Percentiles rank a stretch among this genome's conserved stretches.
These are phyloP conservation scores for Metschnikowia hibisci DNA, from an alignment of 805 yeast species.

Conservation along the genomic window DNA sequence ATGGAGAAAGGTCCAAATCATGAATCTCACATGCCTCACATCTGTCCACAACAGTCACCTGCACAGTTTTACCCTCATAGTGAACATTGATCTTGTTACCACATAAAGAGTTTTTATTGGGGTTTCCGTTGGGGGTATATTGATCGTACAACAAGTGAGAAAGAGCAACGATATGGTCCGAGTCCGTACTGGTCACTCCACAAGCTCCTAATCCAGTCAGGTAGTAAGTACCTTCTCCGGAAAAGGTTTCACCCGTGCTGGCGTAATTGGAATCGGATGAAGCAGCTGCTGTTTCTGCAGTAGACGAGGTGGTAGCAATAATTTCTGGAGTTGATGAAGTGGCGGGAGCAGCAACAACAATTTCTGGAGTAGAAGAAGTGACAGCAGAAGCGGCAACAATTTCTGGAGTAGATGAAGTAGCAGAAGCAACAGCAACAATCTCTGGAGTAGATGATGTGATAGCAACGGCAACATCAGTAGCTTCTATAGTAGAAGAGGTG, in stretches of 20 bases:
- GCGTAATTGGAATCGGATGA: conserved; percentile 7
- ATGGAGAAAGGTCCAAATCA: conserved; percentile 58
- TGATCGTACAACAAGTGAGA: conserved; percentile 39
- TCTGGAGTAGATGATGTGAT: neutral
- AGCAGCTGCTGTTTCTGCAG: conserved; percentile 1
- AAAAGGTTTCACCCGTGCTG: conserved; percentile 15
- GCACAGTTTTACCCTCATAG: conserved; percentile 48
- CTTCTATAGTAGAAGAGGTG: neutral
- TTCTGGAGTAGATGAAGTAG: conserved; percentile 1
- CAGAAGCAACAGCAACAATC: conserved; percentile 1
- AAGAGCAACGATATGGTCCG: conserved; percentile 54
- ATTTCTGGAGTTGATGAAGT: neutral
- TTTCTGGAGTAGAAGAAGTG: neutral
- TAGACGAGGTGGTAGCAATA: neutral
- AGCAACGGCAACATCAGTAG: conserved; percentile 4
- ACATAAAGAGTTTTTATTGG: conserved; percentile 48
- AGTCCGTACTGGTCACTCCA: conserved; percentile 42
- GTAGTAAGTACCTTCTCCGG: conserved; percentile 51
- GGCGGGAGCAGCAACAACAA: neutral
- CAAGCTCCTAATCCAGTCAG: conserved; percentile 51
- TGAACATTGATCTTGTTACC: conserved; percentile 48
- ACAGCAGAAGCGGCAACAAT: neutral
- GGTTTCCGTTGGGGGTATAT: conserved; percentile 29
- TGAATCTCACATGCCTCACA: conserved; percentile 51
- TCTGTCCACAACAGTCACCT: conserved; percentile 54